Evolutionary conservation across 2,329 filamentous ascomycete genomes (phyloP), one percentile per base, ranked within the genome.

Genomic region (Ciborinia camelliae): DNA sequence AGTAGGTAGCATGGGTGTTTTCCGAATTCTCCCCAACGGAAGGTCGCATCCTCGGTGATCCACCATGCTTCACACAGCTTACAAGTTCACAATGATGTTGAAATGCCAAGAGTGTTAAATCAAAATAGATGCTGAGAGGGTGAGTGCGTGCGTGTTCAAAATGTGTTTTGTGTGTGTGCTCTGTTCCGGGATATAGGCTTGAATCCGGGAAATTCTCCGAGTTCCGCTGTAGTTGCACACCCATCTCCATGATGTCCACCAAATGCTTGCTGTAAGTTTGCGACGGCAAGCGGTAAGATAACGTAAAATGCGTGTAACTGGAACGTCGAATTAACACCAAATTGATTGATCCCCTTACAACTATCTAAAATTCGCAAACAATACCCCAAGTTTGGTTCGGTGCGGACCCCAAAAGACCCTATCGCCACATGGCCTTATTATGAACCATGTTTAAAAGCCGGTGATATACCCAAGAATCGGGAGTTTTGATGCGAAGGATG

Each of bases 221-320:
- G 26, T 58, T 52, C 62, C 54, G 45, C 45, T 53, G 35, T 20
- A 45, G 54, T 63, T 30, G 28, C 41, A 58, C 52, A 55, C 20
- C 45, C 37, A 52, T n/a, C 61, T 32, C 52, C 43, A 45, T n/a
- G 28, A 43, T 39, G 41, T 6, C 39, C 39, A 57, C 37, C 54
- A 23, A 58, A 45, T 58, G 54, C 54, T 35, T 58, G 54, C 54
- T 58, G 51, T 48, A 23, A 37, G 41, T 58, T 57, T 63, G 62
- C 41, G 41, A 63, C 62, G 53, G 53, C 52, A 58, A 58, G 45
- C 43, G 54, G 53, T 45, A 63, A 63, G 52, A 58, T 48, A 54
- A 62, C 37, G 48, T 45, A 62, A 14, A 35, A 43, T 32, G 26
- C 28, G 62, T 63, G 62, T 63, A 43, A 63, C 52, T 58, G 32